Base-by-base conservation (phyloP, 2,329 filamentous ascomycete species). In the Trichoderma pleuroti region DNA sequence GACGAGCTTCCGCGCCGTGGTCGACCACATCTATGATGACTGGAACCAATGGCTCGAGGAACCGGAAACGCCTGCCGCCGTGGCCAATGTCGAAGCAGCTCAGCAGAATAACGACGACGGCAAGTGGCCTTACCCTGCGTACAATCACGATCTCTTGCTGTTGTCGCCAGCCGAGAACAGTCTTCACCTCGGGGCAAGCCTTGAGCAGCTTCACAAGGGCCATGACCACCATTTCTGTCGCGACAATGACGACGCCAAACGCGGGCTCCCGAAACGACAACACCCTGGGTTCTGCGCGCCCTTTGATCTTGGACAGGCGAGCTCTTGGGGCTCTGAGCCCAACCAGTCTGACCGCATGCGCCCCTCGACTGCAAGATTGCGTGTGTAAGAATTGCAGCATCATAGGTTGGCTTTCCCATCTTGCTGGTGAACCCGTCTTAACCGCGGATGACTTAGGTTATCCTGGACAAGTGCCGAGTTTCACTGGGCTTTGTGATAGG, bases 401-500 rank as follows among this genome's bases (percentile, higher is more conserved):
- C 12, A 68, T 36, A 71, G 73, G 73, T 72, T 57, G 39, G 62
- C 39, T 18, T 24, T 54, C 67, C 32, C 59, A 32, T 56, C 32
- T 57, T n/a, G 30, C 34, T 16, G 36, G 36, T 30, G 39, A 28
- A n/a, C 28, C 24, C 28, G 7, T 28, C 70, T 63, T 52, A 70
- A 61, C 42, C 28, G 18, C 34, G 56, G 52, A 36, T 59, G 21
- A 18, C 24, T 8, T n/a, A 77, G 76, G 74, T 2, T 74, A 74
- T 62, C 68, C 70, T 30, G 66, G 8, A 24, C 18, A 14, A 34
- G 56, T 24, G 21, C 11, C 11, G 18, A 24, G 14, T 5, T 52
- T 10, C 11, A 21, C 42, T 24, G 26, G 5, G 9, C 14, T 5
- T 24, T 14, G 16, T 67, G 36, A 46, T 5, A 42, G 32, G 11